A percentile compares a stretch with the other conserved stretches of the same genome.
phyloP scores from a whole-genome alignment of 306 rosid species.

The Astragalus glycyphyllos region DNA sequence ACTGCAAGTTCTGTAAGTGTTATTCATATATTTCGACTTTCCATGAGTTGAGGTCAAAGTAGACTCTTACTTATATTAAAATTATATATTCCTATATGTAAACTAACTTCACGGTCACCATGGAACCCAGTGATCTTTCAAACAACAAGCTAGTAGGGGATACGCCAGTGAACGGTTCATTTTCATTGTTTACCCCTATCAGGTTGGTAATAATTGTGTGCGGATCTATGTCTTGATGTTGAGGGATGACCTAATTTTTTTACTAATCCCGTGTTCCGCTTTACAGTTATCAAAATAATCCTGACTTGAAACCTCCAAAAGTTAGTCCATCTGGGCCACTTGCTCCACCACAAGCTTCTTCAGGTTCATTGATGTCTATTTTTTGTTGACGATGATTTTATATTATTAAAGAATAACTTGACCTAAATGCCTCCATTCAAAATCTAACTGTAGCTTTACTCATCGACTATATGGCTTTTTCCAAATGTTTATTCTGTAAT shows the following conservation, averaged over 20 bases:
- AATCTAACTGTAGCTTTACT: too few species aligned
- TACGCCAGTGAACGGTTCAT: slow-evolving; percentile 80
- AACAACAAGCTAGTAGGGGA: slow-evolving; percentile 66
- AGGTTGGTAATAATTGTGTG: slow-evolving; percentile 56
- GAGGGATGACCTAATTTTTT: slow-evolving; percentile 25
- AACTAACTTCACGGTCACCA: slow-evolving; percentile 41
- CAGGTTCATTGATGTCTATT: slow-evolving; percentile 55
- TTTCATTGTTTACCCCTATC: slow-evolving; percentile 85
- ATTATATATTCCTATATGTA: slow-evolving; percentile 29
- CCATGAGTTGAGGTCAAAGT: slow-evolving; percentile 20
- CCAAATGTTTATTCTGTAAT: slow-evolving; percentile 5
- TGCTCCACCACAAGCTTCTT: slow-evolving; percentile 47
- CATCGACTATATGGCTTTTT: background rate
- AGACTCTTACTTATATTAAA: slow-evolving; percentile 18
- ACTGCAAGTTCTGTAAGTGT: slow-evolving; percentile 95
- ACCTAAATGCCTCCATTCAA: too few species aligned
- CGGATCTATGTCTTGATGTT: slow-evolving; percentile 31
- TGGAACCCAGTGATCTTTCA: slow-evolving; percentile 84
- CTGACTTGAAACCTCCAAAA: slow-evolving; percentile 11
- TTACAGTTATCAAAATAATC: slow-evolving; percentile 74
- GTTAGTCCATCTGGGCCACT: slow-evolving; percentile 50
- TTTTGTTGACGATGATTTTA: slow-evolving; percentile 12
- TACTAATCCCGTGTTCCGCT: slow-evolving; percentile 40
- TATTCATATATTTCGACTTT: slow-evolving; percentile 25
- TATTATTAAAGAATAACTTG: slow-evolving; percentile 28